Evolutionary conservation across 169 alveolate genomes (phyloP), one percentile per base, ranked within the genome.

Genomic region (Cryptosporidium parvum): DNA sequence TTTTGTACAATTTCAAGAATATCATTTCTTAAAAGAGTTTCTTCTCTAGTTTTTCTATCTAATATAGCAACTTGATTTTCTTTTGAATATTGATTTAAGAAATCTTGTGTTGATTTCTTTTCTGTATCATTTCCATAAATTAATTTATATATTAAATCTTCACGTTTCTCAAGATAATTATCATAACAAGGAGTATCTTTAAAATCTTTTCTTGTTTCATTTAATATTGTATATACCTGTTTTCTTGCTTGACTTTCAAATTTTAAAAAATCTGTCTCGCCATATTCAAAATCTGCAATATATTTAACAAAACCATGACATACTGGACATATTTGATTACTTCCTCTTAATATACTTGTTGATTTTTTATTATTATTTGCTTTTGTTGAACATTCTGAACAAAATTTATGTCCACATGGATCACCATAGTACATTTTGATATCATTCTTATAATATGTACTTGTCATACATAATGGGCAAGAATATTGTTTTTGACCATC

Each of bases 321-420:
- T 12, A 80, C 75, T 29, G 89, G 89, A 23, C 89, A 80, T 39
- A 70, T 29, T 21, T 45, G 35, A 45, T n/a, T 45, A 23, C 44
- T 70, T 7, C 53, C 51, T 65, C 31, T 65, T 29, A 65, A 33
- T 33, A 65, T 37, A 39, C 44, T 45, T 44, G 59, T n/a, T 21
- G 84, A 70, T 21, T 35, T 73, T 4, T 65, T 52, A 35, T 58
- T 52, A 35, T 73, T 80, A 45, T 48, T 80, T 21, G 67, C 44
- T 62, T 42, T 80, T 33, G 48, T 18, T 18, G 80, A 59, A 45
- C 89, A 80, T 62, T 80, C 80, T 42, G 89, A 80, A 65, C 89
- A 80, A 31, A 80, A 80, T 16, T 53, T 21, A 65, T 80, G 89
- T 14, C 89, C 89, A 26, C 89, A 80, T 45, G 89, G 80, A 62